Evolutionary conservation across 1,139 yeast genomes (phyloP), one percentile per base, ranked within the genome.

Genomic region (Casaregolazyma lundiana): DNA sequence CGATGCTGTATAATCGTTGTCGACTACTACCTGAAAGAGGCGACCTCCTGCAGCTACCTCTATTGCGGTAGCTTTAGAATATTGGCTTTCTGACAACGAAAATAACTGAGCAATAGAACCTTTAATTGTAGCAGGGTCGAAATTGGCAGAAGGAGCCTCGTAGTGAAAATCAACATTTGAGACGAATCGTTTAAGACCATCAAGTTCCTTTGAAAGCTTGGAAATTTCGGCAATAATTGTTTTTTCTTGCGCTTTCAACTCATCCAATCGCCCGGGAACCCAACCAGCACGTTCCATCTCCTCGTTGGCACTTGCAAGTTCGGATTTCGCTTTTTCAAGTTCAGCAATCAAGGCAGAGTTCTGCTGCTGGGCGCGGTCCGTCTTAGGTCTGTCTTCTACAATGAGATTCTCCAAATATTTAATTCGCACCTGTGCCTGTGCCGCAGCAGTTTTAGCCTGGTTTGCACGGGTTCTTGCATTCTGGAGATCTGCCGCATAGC

Each of bases 11-110:
- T 73, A 80, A 49, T 94, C 94, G 46, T 78, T 83, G 58, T 90
- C 97, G 29, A 94, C 98, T 44, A 94, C 89, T 35, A 94, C 89
- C 60, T 90, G 89, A 64, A 81, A 94, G 35, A 94, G 68, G 55
- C 94, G 74, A 2, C 92, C 95, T 41, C 98, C 98, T 3, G 97
- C 98, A 65, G 96, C 85, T 2, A 87, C 84, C 64, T 94, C 97
- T 41, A 94, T 70, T 0, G 98, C 98, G 37, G 84, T 74, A 0
- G 96, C 84, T 50, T 83, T 81, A 30, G 78, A 76, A 44, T 69
- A 65, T 49, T 84, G 78, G 1, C 72, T 62, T 48, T 80, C 80
- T 17, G 77, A 77, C 21, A 94, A 64, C 1, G 75, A 69, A 61
- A 94, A 89, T 44, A 92, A 68, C 60, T 86, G 95, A 1, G 96